These are phyloP conservation scores for Chondrostereum purpureum DNA, from an alignment of 1,284 basidiomycete genomes.

Conservation along the genomic window DNA sequence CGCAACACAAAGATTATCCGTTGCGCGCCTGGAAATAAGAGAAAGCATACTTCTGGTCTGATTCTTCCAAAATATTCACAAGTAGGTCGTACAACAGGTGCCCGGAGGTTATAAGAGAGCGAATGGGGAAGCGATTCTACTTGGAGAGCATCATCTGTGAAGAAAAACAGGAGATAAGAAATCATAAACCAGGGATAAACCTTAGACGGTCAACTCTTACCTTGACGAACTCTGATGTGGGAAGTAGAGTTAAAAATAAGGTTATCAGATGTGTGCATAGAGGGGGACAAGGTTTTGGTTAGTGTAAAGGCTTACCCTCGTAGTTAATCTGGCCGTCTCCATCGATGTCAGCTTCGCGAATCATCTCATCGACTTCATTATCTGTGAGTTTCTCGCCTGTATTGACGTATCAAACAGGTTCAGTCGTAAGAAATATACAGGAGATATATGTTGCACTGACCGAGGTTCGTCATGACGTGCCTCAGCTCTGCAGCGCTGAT, in stretches of 20 bases:
- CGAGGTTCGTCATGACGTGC: conserved; percentile 89
- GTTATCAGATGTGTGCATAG: not conserved
- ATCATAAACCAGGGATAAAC: too few species aligned
- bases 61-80: too few species aligned
- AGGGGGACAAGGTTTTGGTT: too few species aligned
- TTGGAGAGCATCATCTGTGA: conserved; percentile 17
- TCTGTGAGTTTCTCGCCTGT: conserved; percentile 89
- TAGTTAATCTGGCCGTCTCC: conserved; percentile 91
- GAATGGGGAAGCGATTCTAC: too few species aligned
- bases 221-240: conserved; percentile 64
- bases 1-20: too few species aligned
- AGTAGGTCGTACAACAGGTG: too few species aligned
- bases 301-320: conserved; percentile 60
- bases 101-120: too few species aligned
- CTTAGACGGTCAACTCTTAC: too few species aligned
- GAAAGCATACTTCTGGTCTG: too few species aligned
- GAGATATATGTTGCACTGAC: conserved; percentile 41
- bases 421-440: conserved; percentile 7
- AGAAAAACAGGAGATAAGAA: conserved; percentile 1
- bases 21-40: too few species aligned
- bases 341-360: conserved; percentile 94
- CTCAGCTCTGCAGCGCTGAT: conserved; percentile 71
- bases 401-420: conserved; percentile 7
- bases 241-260: conserved; percentile 1
- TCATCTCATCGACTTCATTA: conserved; percentile 96